These are phyloP conservation scores for Tulasnella calospora DNA, from an alignment of 768 basidiomycete species.

Conservation along the genomic window DNA sequence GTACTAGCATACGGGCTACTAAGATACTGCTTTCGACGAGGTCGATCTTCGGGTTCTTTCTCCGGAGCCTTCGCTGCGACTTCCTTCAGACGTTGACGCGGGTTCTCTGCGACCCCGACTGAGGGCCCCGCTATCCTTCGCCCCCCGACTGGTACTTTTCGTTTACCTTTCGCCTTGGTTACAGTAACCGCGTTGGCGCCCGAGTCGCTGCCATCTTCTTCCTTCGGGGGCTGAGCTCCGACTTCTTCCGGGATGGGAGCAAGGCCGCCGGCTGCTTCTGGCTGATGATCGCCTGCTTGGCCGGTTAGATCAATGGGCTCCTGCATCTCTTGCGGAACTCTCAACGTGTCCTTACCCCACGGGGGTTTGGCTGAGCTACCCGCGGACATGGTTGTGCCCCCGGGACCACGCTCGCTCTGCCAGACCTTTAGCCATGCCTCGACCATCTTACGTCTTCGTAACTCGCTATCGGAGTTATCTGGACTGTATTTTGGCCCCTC, in stretches of 20 bases:
- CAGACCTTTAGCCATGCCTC: neutral
- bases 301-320: no score
- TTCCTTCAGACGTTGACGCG: neutral
- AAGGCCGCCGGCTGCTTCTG: no score
- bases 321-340: no score
- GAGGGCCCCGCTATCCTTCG: no score
- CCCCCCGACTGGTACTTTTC: no score
- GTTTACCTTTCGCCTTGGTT: no score
- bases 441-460: neutral
- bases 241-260: no score
- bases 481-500: neutral
- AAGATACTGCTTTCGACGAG: neutral
- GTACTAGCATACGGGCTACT: neutral
- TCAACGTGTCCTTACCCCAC: no score
- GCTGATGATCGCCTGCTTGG: no score
- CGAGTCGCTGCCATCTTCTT: no score
- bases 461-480: neutral
- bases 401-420: neutral
- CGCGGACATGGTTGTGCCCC: neutral
- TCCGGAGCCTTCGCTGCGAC: neutral
- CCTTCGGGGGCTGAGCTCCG: no score
- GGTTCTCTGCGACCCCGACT: neutral
- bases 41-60: neutral
- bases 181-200: no score
- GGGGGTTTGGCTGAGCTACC: neutral